Base-by-base conservation (phyloP, 352 stramenopile species). In the Globisporangium middletonii region DNA sequence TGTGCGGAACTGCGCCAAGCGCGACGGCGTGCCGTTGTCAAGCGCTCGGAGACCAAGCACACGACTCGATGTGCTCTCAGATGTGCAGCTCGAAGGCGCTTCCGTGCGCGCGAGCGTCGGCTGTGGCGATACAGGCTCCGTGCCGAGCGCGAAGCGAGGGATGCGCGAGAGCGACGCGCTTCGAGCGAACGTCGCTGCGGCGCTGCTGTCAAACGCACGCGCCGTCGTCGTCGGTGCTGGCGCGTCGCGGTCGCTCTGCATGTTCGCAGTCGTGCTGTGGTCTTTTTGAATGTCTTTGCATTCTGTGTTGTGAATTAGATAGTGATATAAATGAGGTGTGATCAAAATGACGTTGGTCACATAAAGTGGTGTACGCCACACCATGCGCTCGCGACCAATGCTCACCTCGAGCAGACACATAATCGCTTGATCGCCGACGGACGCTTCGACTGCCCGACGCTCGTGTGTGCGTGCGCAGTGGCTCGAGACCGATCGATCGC, bases 1-100 rank as follows among this genome's bases (percentile, higher is more conserved):
- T 18, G 62, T 46, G 16, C 63, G 53, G 38, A 69, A 69, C 28
- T 57, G 42, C 43, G 59, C 59, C 0, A 69, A 19, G 12, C 48
- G 43, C 0, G 63, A 69, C 15, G 63, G 63, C 7, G 63, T 68
- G 4, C 53, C 38, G 27, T 48, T 41, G 57, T 55, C 35, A 6
- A 43, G 5, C 16, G 42, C 12, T 33, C 23, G n/a, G 8, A 28
- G 15, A 15, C 7, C 19, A 18, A 35, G 23, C 45, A 50, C 18
- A 5, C 45, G 45, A 30, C 45, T 50, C 45, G 45, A 50, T 50
- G 44, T 35, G 30, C 30, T 35, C 30, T 35, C 30, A 6, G 30
- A 35, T 6, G 30, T 35, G 30, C 30, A 35, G 30, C 30, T 35
- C 30, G 30, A 35, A 6, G 30, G 30, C 37, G 51, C 23, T 16